Evolutionary conservation across 2,329 filamentous ascomycete species (phyloP), one percentile per base, ranked within the genome.

Genomic region (Calonectria pseudoturangicola): DNA sequence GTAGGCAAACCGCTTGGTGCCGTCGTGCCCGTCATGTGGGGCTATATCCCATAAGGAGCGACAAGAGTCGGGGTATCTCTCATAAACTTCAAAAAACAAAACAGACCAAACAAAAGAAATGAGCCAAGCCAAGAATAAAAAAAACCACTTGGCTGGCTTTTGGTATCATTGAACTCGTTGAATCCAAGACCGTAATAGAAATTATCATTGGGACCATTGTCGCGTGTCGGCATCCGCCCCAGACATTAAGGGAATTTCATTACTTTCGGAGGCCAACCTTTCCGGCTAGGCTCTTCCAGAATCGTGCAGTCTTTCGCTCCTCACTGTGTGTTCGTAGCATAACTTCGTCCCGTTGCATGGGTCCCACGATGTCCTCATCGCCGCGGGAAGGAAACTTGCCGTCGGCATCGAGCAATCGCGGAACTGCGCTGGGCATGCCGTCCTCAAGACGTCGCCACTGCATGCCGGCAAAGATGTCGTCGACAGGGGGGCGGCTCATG

Each of bases 331-430:
- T 83, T 58, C 87, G 85, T 36, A 84, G 82, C 89, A 91, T 91
- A 74, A 87, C 84, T 47, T 86, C 86, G 76, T 90, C 89, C 15
- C 90, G 89, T 77, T 92, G 91, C 96, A 98, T 98, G 8, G 96
- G 96, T 1, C 96, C 96, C 54, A 98, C 95, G 81, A 98, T 97
- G 83, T 98, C 96, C 79, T 96, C 93, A 79, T 98, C 95, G 66
- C 95, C 95, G 39, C 96, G 90, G 78, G 93, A 92, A 28, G 95
- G 95, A 80, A 98, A 98, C 83, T 98, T 98, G 81, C 94, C 93
- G 74, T 93, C 89, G 81, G 93, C 88, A 81, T 94, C 92, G 74
- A 93, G 87, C 77, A 96, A 90, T 30, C 90, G 89, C 0, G 93
- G 93, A 75, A 95, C 91, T 70, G 90, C 91, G 72, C 90, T 90